phyloP scores from a whole-genome alignment of 2,329 filamentous ascomycete species.

The Stachybotrys chartarum region DNA sequence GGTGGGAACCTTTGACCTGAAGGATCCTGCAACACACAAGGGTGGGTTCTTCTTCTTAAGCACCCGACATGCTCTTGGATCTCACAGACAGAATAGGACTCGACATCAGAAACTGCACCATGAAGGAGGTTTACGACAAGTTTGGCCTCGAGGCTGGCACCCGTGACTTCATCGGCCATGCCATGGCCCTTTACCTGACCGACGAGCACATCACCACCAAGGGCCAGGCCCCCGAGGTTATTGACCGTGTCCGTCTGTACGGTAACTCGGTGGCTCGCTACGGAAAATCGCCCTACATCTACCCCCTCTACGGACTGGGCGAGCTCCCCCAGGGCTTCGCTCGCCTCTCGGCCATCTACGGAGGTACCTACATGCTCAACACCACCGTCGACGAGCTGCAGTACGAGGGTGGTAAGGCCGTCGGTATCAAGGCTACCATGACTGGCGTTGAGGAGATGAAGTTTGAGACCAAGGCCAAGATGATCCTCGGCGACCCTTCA shows the following conservation, averaged over 20 bases:
- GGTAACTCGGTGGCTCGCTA: constrained; percentile 97
- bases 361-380: constrained; percentile 99
- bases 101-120: constrained; percentile 69
- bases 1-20: constrained; percentile 78
- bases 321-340: constrained; percentile 98
- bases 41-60: constrained; percentile 45
- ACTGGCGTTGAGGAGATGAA: constrained; percentile 84
- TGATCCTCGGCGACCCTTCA: constrained; percentile 91
- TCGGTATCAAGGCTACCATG: constrained; percentile 97
- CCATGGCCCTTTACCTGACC: constrained; percentile 92
- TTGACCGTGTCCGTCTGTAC: constrained; percentile 90
- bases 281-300: constrained; percentile 98
- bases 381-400: constrained; percentile 84
- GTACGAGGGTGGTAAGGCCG: constrained; percentile 79
- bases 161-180: constrained; percentile 93
- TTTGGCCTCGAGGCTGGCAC: constrained; percentile 86
- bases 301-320: constrained; percentile 93
- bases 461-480: constrained; percentile 92
- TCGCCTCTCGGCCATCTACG: constrained; percentile 95
- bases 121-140: constrained; percentile 99
- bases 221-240: constrained; percentile 73
- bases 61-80: neutral
- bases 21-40: constrained; percentile 81
- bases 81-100: constrained; percentile 49
- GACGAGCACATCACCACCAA: constrained; percentile 75